These are phyloP conservation scores for Beta macrorhiza DNA, from an alignment of 179 eudicot genomes.

Conservation along the genomic window DNA sequence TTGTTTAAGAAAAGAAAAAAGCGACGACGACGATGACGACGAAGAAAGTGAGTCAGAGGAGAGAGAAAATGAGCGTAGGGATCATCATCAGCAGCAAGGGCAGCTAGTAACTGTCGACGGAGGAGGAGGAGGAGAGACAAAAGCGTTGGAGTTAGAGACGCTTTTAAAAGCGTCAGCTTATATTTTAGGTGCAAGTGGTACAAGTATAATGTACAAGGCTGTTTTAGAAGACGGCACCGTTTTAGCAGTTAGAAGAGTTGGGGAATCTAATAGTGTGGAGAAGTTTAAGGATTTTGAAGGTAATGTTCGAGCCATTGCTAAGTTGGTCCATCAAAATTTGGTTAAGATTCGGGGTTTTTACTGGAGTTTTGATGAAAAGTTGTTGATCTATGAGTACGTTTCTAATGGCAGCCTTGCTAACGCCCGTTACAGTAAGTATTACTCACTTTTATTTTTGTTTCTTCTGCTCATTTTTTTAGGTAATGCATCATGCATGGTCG, in stretches of 20 bases:
- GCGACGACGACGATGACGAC: conserved; percentile 28
- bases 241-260: conserved; percentile 74
- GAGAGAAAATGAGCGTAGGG: conserved; percentile 13
- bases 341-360: conserved; percentile 82
- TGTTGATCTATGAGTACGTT: conserved; percentile 75
- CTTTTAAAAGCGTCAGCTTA: conserved; percentile 86
- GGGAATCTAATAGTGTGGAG: conserved; percentile 53
- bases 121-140: conserved; percentile 33
- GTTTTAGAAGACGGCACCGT: conserved; percentile 78
- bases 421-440: conserved; percentile 75
- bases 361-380: conserved; percentile 88
- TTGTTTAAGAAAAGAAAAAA: conserved; percentile 48
- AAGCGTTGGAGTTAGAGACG: conserved; percentile 74
- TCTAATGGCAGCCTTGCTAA: conserved; percentile 93
- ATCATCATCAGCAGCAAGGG: conserved; percentile 33
- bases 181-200: conserved; percentile 75
- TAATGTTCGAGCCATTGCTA: conserved; percentile 67
- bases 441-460: neutral
- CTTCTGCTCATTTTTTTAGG: neutral
- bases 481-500: conserved; percentile 7
- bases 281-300: conserved; percentile 72
- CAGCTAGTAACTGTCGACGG: conserved; percentile 63
- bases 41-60: conserved; percentile 16
- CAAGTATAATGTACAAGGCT: conserved; percentile 84
- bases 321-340: conserved; percentile 73